These are phyloP conservation scores for Trypanosomatidae sp. DNA, from an alignment of 208 protist genomes.

Conservation along the genomic window DNA sequence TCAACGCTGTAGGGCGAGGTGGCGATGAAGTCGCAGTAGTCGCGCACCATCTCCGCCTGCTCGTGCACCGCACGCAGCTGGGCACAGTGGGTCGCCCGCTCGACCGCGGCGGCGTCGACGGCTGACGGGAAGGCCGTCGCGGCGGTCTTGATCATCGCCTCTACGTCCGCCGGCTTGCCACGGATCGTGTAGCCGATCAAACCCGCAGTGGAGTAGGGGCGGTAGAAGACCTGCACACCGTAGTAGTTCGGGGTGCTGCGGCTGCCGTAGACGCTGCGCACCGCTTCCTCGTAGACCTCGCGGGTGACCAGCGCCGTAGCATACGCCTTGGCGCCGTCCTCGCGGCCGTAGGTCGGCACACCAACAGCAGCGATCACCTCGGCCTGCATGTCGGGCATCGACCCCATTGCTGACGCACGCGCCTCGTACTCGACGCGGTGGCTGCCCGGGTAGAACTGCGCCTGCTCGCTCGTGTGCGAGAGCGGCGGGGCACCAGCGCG, in stretches of 20 bases:
- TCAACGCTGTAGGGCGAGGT: constrained; percentile 36
- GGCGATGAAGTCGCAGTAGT: constrained; percentile 87
- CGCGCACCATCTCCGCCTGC: constrained; percentile 57
- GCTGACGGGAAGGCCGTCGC: constrained; percentile 37
- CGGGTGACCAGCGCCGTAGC: constrained; percentile 58
- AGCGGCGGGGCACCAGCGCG: constrained; percentile 29
- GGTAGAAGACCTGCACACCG: constrained; percentile 73
- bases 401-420: constrained; percentile 71
- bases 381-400: constrained; percentile 79
- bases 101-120: constrained; percentile 35
- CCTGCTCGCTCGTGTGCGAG: constrained; percentile 56
- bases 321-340: constrained; percentile 51
- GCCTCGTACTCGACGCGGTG: constrained; percentile 66
- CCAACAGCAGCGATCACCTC: constrained; percentile 81
- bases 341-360: constrained; percentile 57
- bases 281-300: constrained; percentile 59
- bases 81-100: constrained; percentile 42
- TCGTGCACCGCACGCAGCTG: constrained; percentile 41
- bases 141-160: constrained; percentile 34
- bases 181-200: constrained; percentile 79
- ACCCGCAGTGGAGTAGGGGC: constrained; percentile 72
- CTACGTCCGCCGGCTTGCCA: constrained; percentile 43
- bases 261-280: constrained; percentile 26
- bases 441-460: constrained; percentile 75
- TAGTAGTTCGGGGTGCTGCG: constrained; percentile 29